These are phyloP conservation scores for Malus hybrid DNA, from an alignment of 331 rosid species.

Conservation along the genomic window DNA sequence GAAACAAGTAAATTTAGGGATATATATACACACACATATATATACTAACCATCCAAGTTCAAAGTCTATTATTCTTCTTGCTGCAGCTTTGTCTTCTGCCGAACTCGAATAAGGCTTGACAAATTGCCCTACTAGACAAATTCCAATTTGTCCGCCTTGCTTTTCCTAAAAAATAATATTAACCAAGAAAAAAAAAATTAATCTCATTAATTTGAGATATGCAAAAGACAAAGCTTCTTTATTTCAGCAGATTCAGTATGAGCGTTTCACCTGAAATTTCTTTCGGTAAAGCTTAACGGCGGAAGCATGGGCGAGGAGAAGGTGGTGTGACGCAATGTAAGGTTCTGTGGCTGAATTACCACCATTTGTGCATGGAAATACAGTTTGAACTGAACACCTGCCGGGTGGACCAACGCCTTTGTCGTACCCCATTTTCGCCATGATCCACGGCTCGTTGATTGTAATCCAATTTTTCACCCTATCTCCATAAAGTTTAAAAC, in stretches of 20 bases:
- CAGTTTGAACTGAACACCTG: not conserved
- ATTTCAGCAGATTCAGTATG: not conserved
- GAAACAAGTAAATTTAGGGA: not conserved
- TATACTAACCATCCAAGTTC: conserved; percentile 30
- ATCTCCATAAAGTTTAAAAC: conserved; percentile 23
- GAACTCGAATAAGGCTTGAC: conserved; percentile 25
- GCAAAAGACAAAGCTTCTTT: not conserved
- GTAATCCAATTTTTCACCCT: conserved; percentile 33
- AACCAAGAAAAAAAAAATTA: not conserved
- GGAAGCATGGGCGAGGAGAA: conserved; percentile 27
- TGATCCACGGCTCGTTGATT: conserved; percentile 23
- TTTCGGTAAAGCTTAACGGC: conserved; percentile 17
- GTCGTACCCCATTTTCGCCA: conserved; percentile 3
- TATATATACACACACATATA: too few species aligned
- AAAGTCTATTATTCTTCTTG: conserved; percentile 22
- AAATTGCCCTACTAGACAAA: conserved; percentile 4
- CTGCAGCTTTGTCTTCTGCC: conserved; percentile 27
- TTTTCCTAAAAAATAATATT: not conserved
- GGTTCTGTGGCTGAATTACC: conserved; percentile 33
- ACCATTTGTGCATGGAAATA: not conserved
- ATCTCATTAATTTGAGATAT: not conserved
- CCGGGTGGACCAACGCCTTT: conserved; percentile 18
- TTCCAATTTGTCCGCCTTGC: conserved; percentile 38
- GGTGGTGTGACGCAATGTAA: conserved; percentile 15
- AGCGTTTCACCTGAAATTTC: conserved; percentile 12